phyloP scores from a whole-genome alignment of 495 filamentous ascomycete genomes.

The Aspergillus incahuasiensis region DNA sequence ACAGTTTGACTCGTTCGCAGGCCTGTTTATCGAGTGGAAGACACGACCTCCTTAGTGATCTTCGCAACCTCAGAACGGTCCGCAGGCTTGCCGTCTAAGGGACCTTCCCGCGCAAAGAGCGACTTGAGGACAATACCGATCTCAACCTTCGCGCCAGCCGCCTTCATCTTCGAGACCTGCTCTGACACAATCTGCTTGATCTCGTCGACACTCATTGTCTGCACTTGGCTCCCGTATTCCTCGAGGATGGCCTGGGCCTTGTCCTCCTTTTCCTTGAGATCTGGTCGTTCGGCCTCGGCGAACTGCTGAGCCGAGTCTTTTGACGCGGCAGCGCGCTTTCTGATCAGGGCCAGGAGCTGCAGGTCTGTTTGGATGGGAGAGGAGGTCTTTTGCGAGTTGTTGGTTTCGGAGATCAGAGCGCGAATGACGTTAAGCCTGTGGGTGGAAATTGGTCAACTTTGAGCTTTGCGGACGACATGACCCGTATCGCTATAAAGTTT shows the following conservation, averaged over 20 bases:
- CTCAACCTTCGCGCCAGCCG: slow-evolving; percentile 37
- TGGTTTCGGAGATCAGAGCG: slow-evolving; percentile 56
- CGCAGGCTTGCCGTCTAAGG: slow-evolving; percentile 50
- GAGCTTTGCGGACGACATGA: background rate
- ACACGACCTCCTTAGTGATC: slow-evolving; percentile 40
- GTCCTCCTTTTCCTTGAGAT: slow-evolving; percentile 56
- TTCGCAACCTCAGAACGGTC: slow-evolving; percentile 46
- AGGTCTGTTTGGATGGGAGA: slow-evolving; percentile 55
- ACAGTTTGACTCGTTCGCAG: background rate
- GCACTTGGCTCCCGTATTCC: slow-evolving; percentile 51
- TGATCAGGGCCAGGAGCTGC: slow-evolving; percentile 54
- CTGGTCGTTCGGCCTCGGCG: slow-evolving; percentile 43
- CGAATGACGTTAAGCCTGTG: slow-evolving; percentile 54
- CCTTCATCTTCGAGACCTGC: slow-evolving; percentile 40
- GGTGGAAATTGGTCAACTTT: slow-evolving; percentile 1
- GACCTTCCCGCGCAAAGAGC: slow-evolving; percentile 43
- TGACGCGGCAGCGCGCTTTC: slow-evolving; percentile 46
- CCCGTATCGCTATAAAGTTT: background rate
- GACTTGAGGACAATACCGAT: slow-evolving; percentile 45
- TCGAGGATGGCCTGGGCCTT: slow-evolving; percentile 51
- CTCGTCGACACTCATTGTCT: slow-evolving; percentile 47
- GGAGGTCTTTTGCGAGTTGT: slow-evolving; percentile 56
- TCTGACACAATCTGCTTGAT: slow-evolving; percentile 41
- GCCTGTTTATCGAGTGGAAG: slow-evolving; percentile 10
- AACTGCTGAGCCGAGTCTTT: slow-evolving; percentile 52